A percentile compares a stretch with the other conserved stretches of the same genome.
Conservation (phyloP, 2,329 filamentous ascomycete species). For the Aspergillus fijiensis region DNA sequence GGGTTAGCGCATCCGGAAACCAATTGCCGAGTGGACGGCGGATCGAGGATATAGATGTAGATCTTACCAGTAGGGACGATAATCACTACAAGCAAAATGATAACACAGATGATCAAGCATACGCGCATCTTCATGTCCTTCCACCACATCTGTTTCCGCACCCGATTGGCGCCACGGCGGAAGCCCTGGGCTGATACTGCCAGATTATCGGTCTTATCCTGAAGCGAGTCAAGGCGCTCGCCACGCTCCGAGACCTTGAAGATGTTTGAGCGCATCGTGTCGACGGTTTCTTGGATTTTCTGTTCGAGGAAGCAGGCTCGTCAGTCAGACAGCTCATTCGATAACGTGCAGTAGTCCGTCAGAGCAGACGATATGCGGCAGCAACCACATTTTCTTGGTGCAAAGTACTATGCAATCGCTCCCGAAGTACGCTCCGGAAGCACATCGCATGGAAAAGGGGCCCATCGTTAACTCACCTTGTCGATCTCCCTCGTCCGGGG, state of each 20-base stretch:
- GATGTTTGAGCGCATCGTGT: slow-evolving; percentile 96
- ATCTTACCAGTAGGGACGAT: slow-evolving; percentile 84
- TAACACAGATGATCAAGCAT: slow-evolving; percentile 86
- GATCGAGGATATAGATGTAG: slow-evolving; percentile 1
- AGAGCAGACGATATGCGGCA: neutral
- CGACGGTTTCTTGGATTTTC: slow-evolving; percentile 97
- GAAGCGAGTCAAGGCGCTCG: slow-evolving; percentile 79
- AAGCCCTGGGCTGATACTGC: slow-evolving; percentile 92
- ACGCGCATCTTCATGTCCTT: slow-evolving; percentile 99
- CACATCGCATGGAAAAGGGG: neutral
- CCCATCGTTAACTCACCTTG: slow-evolving; percentile 64
- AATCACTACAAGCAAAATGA: slow-evolving; percentile 88
- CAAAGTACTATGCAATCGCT: neutral
- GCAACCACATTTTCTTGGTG: neutral
- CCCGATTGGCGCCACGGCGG: slow-evolving; percentile 91
- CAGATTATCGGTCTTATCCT: slow-evolving; percentile 91
- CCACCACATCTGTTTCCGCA: slow-evolving; percentile 99
- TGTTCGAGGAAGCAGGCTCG: slow-evolving; percentile 41
- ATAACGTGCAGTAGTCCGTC: neutral
- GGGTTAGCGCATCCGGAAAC: slow-evolving; percentile 17
- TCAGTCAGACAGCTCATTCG: neutral
- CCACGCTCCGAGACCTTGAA: slow-evolving; percentile 94
- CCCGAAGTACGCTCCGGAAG: neutral
- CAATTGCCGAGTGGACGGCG: slow-evolving; percentile 1
- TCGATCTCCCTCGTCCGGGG: slow-evolving; percentile 72